A percentile compares a stretch with the other conserved stretches of the same genome.
These are phyloP conservation scores for Cutaneotrichosporon cutaneum DNA, from an alignment of 1,284 basidiomycete genomes.

Conservation along the genomic window DNA sequence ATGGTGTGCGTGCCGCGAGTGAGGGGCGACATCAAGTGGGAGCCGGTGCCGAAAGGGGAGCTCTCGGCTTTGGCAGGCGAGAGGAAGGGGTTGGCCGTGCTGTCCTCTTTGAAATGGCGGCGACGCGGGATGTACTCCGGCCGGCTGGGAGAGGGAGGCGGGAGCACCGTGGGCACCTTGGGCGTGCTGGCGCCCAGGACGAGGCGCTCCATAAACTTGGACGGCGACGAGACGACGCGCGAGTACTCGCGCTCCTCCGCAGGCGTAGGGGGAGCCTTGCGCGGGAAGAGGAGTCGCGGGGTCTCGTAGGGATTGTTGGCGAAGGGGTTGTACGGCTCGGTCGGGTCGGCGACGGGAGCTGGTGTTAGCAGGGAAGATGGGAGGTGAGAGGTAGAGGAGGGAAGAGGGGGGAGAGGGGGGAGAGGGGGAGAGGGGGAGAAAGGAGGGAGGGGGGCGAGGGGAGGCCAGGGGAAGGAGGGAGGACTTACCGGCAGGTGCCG, in stretches of 20 bases:
- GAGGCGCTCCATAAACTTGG: not conserved
- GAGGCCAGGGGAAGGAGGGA: not conserved
- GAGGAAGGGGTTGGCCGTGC: not conserved
- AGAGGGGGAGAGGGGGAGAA: too few species aligned
- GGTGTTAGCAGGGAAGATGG: not conserved
- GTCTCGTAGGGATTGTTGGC: not conserved
- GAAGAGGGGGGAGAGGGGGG: not conserved
- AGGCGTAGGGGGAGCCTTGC: not conserved
- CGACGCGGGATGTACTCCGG: not conserved
- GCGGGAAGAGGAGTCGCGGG: not conserved
- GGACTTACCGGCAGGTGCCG: not conserved
- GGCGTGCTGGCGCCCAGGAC: not conserved
- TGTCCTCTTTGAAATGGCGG: not conserved
- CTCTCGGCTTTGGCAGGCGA: not conserved
- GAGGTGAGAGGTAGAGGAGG: not conserved
- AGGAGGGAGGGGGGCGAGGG: not conserved
- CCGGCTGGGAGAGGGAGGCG: not conserved
- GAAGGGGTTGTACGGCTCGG: not conserved
- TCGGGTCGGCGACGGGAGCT: not conserved
- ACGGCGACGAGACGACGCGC: not conserved
- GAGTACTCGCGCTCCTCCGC: not conserved
- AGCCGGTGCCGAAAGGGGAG: not conserved
- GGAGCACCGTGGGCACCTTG: not conserved
- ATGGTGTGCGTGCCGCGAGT: too few species aligned
- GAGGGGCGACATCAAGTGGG: not conserved